Conservation (phyloP, 1,139 yeast genomes). For the Suhomyces bribrorum region DNA sequence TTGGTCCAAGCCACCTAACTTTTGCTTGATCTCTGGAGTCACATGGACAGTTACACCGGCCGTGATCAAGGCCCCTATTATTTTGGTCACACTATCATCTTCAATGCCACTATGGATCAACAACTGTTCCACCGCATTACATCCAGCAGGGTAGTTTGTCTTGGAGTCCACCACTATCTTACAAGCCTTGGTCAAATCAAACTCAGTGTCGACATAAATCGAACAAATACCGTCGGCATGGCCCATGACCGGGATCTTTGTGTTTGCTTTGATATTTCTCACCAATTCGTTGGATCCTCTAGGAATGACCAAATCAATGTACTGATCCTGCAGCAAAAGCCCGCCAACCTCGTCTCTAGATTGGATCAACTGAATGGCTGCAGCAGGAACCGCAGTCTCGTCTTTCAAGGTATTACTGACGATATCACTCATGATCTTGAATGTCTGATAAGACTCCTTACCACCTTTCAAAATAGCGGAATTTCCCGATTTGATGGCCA, state of each 20-base stretch:
- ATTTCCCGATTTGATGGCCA: constrained; percentile 93
- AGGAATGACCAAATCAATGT: constrained; percentile 94
- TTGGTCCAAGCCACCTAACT: constrained; percentile 16
- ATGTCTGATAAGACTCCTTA: constrained; percentile 84
- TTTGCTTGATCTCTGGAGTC: constrained; percentile 49
- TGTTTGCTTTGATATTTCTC: constrained; percentile 75
- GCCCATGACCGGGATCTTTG: constrained; percentile 95
- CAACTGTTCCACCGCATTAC: constrained; percentile 92
- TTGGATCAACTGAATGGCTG: constrained; percentile 82
- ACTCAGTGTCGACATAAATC: constrained; percentile 73
- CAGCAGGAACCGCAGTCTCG: constrained; percentile 69
- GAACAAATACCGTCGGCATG: constrained; percentile 99
- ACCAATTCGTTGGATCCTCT: constrained; percentile 94
- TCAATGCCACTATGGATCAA: constrained; percentile 62
- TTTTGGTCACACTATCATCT: constrained; percentile 36
- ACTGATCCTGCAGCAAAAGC: constrained; percentile 78
- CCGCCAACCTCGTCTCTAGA: constrained; percentile 90
- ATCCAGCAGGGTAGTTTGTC: constrained; percentile 97
- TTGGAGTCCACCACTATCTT: constrained; percentile 81
- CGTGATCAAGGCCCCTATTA: constrained; percentile 52
- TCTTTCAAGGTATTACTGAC: constrained; percentile 59
- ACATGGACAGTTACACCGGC: constrained; percentile 77
- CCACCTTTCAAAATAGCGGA: constrained; percentile 98
- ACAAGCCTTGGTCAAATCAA: constrained; percentile 74
- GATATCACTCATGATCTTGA: constrained; percentile 75